phyloP scores from a whole-genome alignment of 2,329 filamentous ascomycete genomes.

The Scedosporium boydii region DNA sequence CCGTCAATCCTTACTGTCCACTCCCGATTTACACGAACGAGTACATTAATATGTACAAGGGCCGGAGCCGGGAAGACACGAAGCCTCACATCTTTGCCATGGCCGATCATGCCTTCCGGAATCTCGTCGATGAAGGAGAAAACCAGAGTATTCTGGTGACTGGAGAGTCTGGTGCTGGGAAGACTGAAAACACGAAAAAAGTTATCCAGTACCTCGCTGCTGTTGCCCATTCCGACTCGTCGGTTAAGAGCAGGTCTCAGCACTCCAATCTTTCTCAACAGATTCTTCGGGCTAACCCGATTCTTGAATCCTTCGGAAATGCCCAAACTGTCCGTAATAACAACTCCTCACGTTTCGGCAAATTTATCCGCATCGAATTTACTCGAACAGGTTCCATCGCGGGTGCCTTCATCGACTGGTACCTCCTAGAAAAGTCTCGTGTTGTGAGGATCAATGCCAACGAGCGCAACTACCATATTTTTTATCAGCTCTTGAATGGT shows the following conservation, averaged over 20 bases:
- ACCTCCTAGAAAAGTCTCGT: conserved; percentile 93
- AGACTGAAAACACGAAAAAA: conserved; percentile 99
- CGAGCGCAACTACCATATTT: conserved; percentile 94
- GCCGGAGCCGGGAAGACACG: conserved; percentile 81
- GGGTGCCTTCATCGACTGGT: conserved; percentile 98
- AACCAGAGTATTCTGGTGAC: conserved; percentile 98
- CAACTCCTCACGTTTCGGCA: conserved; percentile 96
- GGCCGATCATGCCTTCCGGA: conserved; percentile 93
- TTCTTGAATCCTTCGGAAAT: conserved; percentile 95
- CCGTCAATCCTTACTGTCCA: conserved; percentile 92
- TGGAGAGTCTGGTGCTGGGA: conserved; percentile 94
- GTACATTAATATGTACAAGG: conserved; percentile 97
- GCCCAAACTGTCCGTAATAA: conserved; percentile 97
- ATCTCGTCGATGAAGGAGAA: conserved; percentile 85
- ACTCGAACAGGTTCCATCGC: conserved; percentile 79
- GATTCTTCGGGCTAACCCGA: conserved; percentile 91
- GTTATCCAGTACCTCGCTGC: conserved; percentile 97
- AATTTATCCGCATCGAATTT: conserved; percentile 98
- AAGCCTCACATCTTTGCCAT: conserved; percentile 97
- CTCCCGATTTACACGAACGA: conserved; percentile 94
- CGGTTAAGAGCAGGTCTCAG: conserved; percentile 48
- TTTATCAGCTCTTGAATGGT: conserved; percentile 89
- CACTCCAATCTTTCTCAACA: conserved; percentile 90
- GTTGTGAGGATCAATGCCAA: conserved; percentile 81
- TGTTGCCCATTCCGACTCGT: conserved; percentile 76